Percentiles rank a stretch among this genome's conserved stretches.
Conservation (phyloP, 1,284 basidiomycete species). For the Mycosarcoma maydis region DNA sequence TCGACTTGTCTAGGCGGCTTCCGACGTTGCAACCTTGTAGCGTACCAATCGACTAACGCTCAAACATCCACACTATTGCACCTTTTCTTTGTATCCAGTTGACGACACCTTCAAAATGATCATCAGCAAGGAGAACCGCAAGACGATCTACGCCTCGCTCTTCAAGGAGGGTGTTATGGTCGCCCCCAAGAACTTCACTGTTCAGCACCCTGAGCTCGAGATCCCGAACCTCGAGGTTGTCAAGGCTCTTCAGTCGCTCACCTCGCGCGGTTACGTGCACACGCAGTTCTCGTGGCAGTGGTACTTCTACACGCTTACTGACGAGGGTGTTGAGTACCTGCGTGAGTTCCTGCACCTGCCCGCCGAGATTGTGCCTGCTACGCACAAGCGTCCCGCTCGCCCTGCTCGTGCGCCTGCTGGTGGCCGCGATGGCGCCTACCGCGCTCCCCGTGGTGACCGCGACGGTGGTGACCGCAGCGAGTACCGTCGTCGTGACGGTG, state of each 20-base stretch:
- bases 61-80: too few species aligned
- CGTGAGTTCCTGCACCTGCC: conserved; percentile 67
- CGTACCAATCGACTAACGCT: conserved; percentile 10
- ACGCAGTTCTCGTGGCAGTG: conserved; percentile 77
- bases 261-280: conserved; percentile 94
- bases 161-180: conserved; percentile 83
- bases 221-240: conserved; percentile 98
- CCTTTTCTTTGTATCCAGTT: too few species aligned
- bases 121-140: conserved; percentile 67
- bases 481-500: conserved; percentile 63
- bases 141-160: conserved; percentile 65
- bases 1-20: not conserved
- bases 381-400: conserved; percentile 66
- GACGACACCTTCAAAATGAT: conserved; percentile 52
- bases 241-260: conserved; percentile 98
- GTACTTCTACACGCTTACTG: conserved; percentile 68
- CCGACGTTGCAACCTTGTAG: not conserved
- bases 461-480: conserved; percentile 62
- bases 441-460: conserved; percentile 62
- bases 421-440: conserved; percentile 61
- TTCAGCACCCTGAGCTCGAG: conserved; percentile 95
- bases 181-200: conserved; percentile 98
- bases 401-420: conserved; percentile 60
- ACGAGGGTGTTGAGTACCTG: conserved; percentile 67
- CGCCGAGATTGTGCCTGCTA: conserved; percentile 66